phyloP scores from a whole-genome alignment of 192 early-diverging fungal species.

The Backusella luteola region DNA sequence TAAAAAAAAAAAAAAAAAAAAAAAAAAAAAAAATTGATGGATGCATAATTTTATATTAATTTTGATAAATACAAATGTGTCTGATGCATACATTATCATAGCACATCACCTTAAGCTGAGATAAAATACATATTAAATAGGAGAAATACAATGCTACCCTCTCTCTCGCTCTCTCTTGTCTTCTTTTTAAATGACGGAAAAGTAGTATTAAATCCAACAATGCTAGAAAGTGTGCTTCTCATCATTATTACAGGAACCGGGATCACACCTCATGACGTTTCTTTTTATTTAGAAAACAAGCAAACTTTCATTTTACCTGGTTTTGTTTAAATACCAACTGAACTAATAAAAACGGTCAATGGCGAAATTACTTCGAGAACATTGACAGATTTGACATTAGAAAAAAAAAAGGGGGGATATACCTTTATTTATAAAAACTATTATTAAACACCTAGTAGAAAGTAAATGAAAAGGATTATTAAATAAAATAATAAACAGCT shows the following conservation, averaged over 20 bases:
- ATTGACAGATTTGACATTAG: conserved; percentile 30
- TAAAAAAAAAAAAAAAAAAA: background rate
- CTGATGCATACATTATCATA: background rate
- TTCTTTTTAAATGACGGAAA: background rate
- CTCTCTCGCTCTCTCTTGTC: background rate
- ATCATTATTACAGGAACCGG: background rate
- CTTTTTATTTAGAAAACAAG: background rate
- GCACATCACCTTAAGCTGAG: background rate
- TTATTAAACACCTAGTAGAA: conserved; percentile 18
- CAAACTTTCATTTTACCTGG: background rate
- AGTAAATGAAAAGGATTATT: background rate
- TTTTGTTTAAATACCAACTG: background rate
- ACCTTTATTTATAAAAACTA: conserved; percentile 18
- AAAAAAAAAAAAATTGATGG: background rate
- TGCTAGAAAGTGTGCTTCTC: background rate
- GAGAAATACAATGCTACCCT: too few relatives aligned
- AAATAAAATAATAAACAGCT: background rate
- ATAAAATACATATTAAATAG: background rate
- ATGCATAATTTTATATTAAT: background rate
- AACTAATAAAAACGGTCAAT: too few relatives aligned
- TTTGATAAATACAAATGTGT: background rate
- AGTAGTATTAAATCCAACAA: background rate
- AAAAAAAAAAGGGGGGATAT: conserved; percentile 16
- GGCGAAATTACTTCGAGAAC: conserved; percentile 13
- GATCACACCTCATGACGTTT: background rate